phyloP scores from a whole-genome alignment of 225 moss, liverwort and hornwort genomes.

The Polytrichum formosum region DNA sequence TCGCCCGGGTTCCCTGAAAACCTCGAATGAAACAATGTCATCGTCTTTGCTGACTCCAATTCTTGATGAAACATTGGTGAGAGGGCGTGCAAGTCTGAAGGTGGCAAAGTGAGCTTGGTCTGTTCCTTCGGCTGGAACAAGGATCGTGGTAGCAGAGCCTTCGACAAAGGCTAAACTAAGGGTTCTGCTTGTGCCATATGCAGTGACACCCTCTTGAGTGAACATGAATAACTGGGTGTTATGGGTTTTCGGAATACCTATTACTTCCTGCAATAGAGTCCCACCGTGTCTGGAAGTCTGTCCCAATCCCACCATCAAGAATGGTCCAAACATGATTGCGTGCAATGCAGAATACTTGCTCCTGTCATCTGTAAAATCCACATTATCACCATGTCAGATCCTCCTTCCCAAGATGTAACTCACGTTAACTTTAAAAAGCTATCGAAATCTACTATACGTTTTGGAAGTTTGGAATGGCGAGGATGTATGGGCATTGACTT shows the following conservation, averaged over 20 bases:
- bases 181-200: slow-evolving; percentile 4
- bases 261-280: slow-evolving; percentile 49
- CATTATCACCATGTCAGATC: neutral
- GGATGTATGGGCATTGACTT: no score
- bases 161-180: slow-evolving; percentile 37
- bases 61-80: neutral
- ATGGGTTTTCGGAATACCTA: slow-evolving; percentile 58
- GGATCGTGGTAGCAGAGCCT: slow-evolving; percentile 40
- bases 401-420: no score
- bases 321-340: slow-evolving; percentile 82
- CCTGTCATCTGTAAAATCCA: slow-evolving; percentile 70
- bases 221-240: slow-evolving; percentile 56
- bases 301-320: slow-evolving; percentile 83
- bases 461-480: no score
- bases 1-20: slow-evolving; percentile 75
- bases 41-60: slow-evolving; percentile 7
- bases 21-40: slow-evolving; percentile 57
- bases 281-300: slow-evolving; percentile 43
- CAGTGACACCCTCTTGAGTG: slow-evolving; percentile 37
- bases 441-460: no score
- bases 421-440: no score
- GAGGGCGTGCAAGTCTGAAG: slow-evolving; percentile 45
- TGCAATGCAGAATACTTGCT: slow-evolving; percentile 49
- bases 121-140: slow-evolving; percentile 62
- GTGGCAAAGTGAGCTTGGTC: slow-evolving; percentile 68